Base-by-base conservation (phyloP, 768 basidiomycete genomes). In the Pleurotus platypus region DNA sequence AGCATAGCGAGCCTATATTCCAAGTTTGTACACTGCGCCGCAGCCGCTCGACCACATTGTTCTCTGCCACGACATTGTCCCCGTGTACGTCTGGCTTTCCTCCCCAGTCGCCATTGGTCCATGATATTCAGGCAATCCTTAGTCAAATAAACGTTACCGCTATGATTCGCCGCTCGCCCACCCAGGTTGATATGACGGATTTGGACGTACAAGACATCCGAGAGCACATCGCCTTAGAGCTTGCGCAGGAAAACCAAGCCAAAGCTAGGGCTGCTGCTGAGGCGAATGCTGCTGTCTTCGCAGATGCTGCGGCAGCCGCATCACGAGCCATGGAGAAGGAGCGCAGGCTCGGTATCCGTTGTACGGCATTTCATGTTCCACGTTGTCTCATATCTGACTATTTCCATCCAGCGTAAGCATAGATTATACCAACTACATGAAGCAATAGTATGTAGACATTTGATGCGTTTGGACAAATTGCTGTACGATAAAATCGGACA, bases 111-210 rank as follows among this genome's bases (percentile, higher is more conserved):
- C 11, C 11, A 35, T 8, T 9, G 9, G 30, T 26, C 9, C 8
- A 35, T 35, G 2, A 9, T 35, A 35, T 35, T 35, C 30, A 35
- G 11, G 30, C 30, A 35, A 35, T 35, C 1, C 9, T 35, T 35
- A 35, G 9, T 35, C 30, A 11, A 35, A 35, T 35, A 35, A 4
- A 35, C 30, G 30, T 9, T 35, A 35, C 11, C 11, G 30, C 48
- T 35, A 85, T 93, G 91, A 89, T 93, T 66, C 84, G 91, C 49
- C 78, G 90, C 49, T 77, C 79, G 18, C 90, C 91, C 4, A 90
- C 90, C 1, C 77, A 88, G 56, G 88, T 93, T 61, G 81, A 79
- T 26, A 84, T 93, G 82, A 82, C 76, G 59, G 90, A 92, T 68
- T 69, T 77, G 18, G 91, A 92, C 67, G 86, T 93, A 26, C 87